Base-by-base conservation (phyloP, 23 red algal genomes). In the Gracilaria vermiculophylla region DNA sequence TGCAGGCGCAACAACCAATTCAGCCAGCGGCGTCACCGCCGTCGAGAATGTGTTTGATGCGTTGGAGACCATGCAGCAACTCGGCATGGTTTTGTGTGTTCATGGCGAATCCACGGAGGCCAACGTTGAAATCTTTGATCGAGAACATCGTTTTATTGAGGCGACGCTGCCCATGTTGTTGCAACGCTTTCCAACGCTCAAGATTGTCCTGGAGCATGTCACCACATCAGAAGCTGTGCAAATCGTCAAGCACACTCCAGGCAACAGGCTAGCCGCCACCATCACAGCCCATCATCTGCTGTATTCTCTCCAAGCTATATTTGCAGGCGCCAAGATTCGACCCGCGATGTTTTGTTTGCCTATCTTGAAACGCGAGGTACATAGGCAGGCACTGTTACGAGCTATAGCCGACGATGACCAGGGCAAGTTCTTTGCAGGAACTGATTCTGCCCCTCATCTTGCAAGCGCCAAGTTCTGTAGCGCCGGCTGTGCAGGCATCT, bases 1-100 rank as follows among this genome's bases (percentile, higher is more conserved):
- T 27, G 97, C 97, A 2, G 97, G 96, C 31, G 96, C 93, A 1
- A 98, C 96, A 1, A 98, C 96, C 35, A 95, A 98, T 61, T 94
- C 96, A 2, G 83, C 86, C 25, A 50, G 41, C 28, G 96, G 96
- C n/a, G 96, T 98, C 73, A 92, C 73, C 4, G 70, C 74, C 45
- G 27, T 98, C 3, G 92, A 90, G 32, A 64, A 76, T 34, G 64
- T 95, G 17, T 60, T 48, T 21, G 28, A 74, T 21, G 97, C 76
- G 5, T 64, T 99, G 29, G 37, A 52, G 1, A 78, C 92, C 0
- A 99, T 99, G 97, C 76, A 92, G 43, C 36, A 76, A n/a, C 53
- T 80, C 16, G 88, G 70, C 4, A 69, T 99, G 61, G 91, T 95
- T 15, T 80, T 99, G 16, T 99, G 97, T 66, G 78, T 99, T 31